A percentile compares a stretch with the other conserved stretches of the same genome.
Conservation (phyloP, 306 rosid genomes). For the Fragaria iinumae region DNA sequence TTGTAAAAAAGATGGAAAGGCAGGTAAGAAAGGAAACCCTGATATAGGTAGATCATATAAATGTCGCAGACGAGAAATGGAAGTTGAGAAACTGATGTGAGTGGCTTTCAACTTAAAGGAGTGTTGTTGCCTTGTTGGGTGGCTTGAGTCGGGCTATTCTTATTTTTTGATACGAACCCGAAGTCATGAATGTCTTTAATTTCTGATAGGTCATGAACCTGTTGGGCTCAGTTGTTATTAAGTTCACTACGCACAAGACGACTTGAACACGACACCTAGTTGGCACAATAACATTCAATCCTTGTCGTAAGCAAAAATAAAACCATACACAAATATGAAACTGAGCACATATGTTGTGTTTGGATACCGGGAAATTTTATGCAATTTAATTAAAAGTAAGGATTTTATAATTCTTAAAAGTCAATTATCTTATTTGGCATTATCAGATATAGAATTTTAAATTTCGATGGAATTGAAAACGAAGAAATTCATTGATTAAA, state of each 20-base stretch:
- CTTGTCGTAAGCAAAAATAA: too few species aligned
- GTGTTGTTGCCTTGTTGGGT: not conserved
- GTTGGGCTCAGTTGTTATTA: not conserved
- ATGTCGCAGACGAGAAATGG: not conserved
- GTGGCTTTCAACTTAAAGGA: not conserved
- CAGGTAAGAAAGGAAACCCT: not conserved
- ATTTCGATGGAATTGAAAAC: too few species aligned
- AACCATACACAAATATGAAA: not conserved
- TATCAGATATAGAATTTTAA: too few species aligned
- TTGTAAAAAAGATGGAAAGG: conserved; percentile 9
- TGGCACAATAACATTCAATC: too few species aligned
- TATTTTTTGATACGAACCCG: not conserved
- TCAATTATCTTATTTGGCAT: too few species aligned
- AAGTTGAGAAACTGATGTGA: not conserved
- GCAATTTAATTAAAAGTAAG: too few species aligned
- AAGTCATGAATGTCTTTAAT: not conserved
- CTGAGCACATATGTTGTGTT: not conserved
- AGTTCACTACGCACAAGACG: not conserved
- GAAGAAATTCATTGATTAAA: too few species aligned
- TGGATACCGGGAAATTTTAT: too few species aligned
- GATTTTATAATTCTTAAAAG: too few species aligned
- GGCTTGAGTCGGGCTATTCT: not conserved
- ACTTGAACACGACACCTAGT: not conserved
- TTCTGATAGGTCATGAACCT: not conserved
- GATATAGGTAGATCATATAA: too few species aligned